Base-by-base conservation (phyloP, 768 basidiomycete genomes). In the Phylloporus arenicola region DNA sequence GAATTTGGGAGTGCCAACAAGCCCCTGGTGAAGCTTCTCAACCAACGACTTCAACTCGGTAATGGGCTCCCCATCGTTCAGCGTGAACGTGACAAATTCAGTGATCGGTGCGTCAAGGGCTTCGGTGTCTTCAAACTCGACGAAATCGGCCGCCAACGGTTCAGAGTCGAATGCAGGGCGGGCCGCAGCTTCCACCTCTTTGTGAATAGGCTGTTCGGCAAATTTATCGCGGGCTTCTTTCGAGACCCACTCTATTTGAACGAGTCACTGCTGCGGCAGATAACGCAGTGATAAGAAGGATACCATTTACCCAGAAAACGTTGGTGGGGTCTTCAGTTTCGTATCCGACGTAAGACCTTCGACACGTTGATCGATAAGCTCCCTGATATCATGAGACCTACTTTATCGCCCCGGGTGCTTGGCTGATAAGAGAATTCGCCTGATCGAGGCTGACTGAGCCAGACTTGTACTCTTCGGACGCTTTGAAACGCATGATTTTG, bases 11-110 rank as follows among this genome's bases (percentile, higher is more conserved):
- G 64, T 55, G 7, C 64, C 58, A 17, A 0, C 29, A 30, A 69
- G 54, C 40, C 41, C 42, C 31, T 42, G 5, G 35, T 68, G 56
- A 37, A 68, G 55, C 30, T 59, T 47, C 8, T 51, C 30, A 3
- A 68, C 57, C 50, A 69, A 44, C 7, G 55, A 55, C 22, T 55
- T 41, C 13, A 68, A 43, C 31, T 64, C 25, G 24, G 17, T 38
- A 22, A 68, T 52, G 14, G 34, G 38, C 0, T 58, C 51, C 44
- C 51, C 64, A 33, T 59, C 44, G 45, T 68, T 64, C 31, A 68
- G 42, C n/a, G 62, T 55, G 46, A 68, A 64, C 16, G 68, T 68
- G 31, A 68, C 68, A 42, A 68, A 66, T 58, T 70, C 67, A 9
- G 67, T 68, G 55, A 57, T 57, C 9, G 67, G 60, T 27, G 67